phyloP scores from a whole-genome alignment of 768 basidiomycete species.

The Leccinum subtestaceum region DNA sequence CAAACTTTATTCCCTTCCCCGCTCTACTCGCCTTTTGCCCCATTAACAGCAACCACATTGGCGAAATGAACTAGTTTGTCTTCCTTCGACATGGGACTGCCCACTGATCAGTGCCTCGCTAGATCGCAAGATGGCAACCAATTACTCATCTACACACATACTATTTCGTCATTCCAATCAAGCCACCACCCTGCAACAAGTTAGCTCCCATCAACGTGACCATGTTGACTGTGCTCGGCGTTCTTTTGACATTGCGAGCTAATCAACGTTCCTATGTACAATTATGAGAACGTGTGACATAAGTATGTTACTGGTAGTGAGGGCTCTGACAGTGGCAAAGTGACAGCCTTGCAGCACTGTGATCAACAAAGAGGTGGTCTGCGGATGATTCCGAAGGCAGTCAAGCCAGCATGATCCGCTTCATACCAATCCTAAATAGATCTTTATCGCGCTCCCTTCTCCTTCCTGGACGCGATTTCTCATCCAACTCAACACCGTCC shows the following conservation, averaged over 20 bases:
- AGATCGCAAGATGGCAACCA: slow-evolving; percentile 20
- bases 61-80: slow-evolving; percentile 27
- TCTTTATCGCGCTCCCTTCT: slow-evolving; percentile 9
- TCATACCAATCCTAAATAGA: slow-evolving; percentile 6
- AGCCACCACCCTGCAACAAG: neutral
- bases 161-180: neutral
- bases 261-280: neutral
- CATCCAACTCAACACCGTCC: slow-evolving; percentile 1
- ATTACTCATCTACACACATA: slow-evolving; percentile 20
- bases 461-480: neutral
- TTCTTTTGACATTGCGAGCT: neutral
- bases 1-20: slow-evolving; percentile 25
- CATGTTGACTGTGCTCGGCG: neutral
- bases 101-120: neutral
- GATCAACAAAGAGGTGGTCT: no score
- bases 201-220: no score
- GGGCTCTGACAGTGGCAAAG: neutral
- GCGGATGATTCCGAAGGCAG: neutral
- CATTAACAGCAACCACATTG: slow-evolving; percentile 11
- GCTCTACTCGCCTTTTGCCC: slow-evolving; percentile 20
- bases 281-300: neutral
- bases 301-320: neutral
- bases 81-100: slow-evolving; percentile 18
- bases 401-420: slow-evolving; percentile 7
- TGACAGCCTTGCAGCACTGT: no score